phyloP scores from a whole-genome alignment of 2,329 filamentous ascomycete genomes.

The Fusarium multiceps region DNA sequence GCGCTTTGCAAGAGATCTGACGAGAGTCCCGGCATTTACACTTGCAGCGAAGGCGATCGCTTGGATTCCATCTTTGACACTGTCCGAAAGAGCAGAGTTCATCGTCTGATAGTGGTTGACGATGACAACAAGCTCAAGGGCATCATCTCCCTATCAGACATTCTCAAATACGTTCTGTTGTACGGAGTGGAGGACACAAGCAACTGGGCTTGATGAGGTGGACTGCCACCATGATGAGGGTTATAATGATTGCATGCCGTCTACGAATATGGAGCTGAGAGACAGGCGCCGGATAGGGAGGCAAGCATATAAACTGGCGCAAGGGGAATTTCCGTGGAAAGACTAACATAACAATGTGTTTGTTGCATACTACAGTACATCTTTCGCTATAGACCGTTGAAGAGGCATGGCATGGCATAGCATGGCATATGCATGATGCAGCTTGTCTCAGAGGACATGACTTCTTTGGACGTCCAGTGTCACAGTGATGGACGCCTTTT shows the following conservation, averaged over 20 bases:
- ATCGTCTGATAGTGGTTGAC: slow-evolving; percentile 92
- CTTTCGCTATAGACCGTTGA: slow-evolving; percentile 38
- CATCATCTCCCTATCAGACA: slow-evolving; percentile 93
- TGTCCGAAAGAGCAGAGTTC: slow-evolving; percentile 92
- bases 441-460: slow-evolving; percentile 26
- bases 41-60: slow-evolving; percentile 89
- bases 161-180: slow-evolving; percentile 92
- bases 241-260: slow-evolving; percentile 43
- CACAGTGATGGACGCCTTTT: slow-evolving; percentile 25
- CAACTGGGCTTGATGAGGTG: slow-evolving; percentile 34
- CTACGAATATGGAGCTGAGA: slow-evolving; percentile 27
- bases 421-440: slow-evolving; percentile 10
- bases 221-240: slow-evolving; percentile 24
- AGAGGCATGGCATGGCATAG: slow-evolving; percentile 4
- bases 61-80: slow-evolving; percentile 97
- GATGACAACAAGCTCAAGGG: slow-evolving; percentile 87
- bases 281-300: slow-evolving; percentile 16
- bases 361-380: slow-evolving; percentile 37
- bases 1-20: slow-evolving; percentile 87
- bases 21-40: slow-evolving; percentile 96
- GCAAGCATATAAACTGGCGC: slow-evolving; percentile 45
- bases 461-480: slow-evolving; percentile 24
- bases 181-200: slow-evolving; percentile 73
- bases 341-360: slow-evolving; percentile 43
- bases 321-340: slow-evolving; percentile 38